phyloP scores from a whole-genome alignment of 441 rosid genomes.

The Populus hybrid region DNA sequence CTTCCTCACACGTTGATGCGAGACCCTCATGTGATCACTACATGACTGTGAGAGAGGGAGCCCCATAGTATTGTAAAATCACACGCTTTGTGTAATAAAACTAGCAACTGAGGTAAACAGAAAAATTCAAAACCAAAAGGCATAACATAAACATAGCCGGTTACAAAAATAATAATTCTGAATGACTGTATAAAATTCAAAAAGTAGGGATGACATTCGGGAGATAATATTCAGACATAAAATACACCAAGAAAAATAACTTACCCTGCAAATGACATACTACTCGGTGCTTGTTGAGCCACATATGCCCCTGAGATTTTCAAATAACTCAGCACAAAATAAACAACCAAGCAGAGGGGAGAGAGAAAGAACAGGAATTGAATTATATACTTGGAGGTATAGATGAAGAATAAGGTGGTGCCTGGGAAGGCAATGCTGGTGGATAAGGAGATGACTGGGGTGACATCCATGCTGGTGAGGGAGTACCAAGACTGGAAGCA shows the following conservation, averaged over 20 bases:
- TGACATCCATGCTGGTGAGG: slow-evolving; percentile 47
- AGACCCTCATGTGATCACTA: neutral
- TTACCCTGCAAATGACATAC: slow-evolving; percentile 38
- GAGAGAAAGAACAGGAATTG: neutral
- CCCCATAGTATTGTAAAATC: neutral
- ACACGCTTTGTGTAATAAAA: neutral
- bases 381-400: slow-evolving; percentile 39
- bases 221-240: neutral
- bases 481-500: slow-evolving; percentile 43
- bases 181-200: neutral
- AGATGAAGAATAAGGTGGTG: slow-evolving; percentile 33
- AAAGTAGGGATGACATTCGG: neutral
- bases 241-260: neutral
- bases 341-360: neutral
- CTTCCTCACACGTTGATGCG: neutral
- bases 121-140: neutral
- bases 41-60: neutral
- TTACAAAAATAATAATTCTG: neutral
- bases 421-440: slow-evolving; percentile 48
- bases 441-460: slow-evolving; percentile 50
- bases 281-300: slow-evolving; percentile 40
- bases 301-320: slow-evolving; percentile 45
- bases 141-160: neutral
- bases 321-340: slow-evolving; percentile 24
- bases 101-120: neutral